Base-by-base conservation (phyloP, 768 basidiomycete species). In the Naematelia aurantialba region DNA sequence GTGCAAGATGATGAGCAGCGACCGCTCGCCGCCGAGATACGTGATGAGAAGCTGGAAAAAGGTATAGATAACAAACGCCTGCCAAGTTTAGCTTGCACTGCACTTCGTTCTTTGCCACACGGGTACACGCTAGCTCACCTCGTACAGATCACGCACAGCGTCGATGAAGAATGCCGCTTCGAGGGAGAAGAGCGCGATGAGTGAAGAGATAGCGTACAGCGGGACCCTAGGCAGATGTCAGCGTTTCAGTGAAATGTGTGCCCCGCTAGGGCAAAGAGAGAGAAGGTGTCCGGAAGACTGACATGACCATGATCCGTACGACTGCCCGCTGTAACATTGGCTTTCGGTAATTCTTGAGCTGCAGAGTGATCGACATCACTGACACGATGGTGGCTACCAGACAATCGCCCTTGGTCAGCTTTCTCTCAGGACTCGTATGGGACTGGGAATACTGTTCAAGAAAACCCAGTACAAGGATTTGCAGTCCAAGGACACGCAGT, bases 141-240 rank as follows among this genome's bases (percentile, higher is more conserved):
- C 96, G 76, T 99, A 99, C 14, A 99, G 84, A 76, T 98, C 96
- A 45, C 96, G 83, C 60, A 98, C 81, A 14, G 84, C 91, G 74
- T 99, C 96, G 60, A 99, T 93, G 61, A 96, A 87, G 80, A 97
- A 97, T 0, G 96, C 96, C 1, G 89, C 91, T 72, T 94, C 88
- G 55, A 97, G 80, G 0, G 92, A 96, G 79, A 92, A 90, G 42
- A 99, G 81, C 0, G 94, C 91, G 61, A 97, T 91, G 65, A 97
- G 81, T 2, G 91, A 92, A 0, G 96, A 83, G 26, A 98, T 81
- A 0, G 85, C 91, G 75, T 99, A 98, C 26, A 98, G 80, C 0
- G 94, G 94, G 4, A 81, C 79, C 79, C 79, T 78, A 48, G 4
- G 22, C 2, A 5, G n/a, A 17, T 27, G 29, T 24, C 34, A 31